These are phyloP conservation scores for Pezicula neosporulosa DNA, from an alignment of 2,329 filamentous ascomycete species.

Conservation along the genomic window DNA sequence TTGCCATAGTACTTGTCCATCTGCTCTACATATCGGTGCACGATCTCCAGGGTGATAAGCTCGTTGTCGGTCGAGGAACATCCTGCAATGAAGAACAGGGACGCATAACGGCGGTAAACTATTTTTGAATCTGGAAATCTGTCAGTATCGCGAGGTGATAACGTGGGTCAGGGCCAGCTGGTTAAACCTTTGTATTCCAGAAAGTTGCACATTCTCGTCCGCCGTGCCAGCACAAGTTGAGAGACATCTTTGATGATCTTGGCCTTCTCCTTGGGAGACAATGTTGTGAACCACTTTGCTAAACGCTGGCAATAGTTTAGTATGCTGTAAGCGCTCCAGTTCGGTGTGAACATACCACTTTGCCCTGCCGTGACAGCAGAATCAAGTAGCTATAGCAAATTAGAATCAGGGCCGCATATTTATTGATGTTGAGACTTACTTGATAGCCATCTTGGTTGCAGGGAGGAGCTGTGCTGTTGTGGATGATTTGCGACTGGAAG, in stretches of 20 bases:
- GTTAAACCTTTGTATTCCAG: conserved; percentile 91
- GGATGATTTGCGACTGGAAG: conserved; percentile 3
- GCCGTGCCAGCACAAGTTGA: conserved; percentile 89
- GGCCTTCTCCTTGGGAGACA: conserved; percentile 97
- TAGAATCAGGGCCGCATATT: conserved; percentile 5
- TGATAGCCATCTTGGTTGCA: conserved; percentile 43
- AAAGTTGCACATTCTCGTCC: conserved; percentile 99
- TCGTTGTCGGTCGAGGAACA: conserved; percentile 98
- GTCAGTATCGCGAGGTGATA: conserved; percentile 10
- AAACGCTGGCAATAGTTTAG: conserved; percentile 64
- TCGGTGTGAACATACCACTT: conserved; percentile 72
- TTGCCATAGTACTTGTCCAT: conserved; percentile 99
- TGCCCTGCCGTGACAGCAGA: conserved; percentile 94
- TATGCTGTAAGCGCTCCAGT: conserved; percentile 6
- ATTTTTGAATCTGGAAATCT: conserved; percentile 81
- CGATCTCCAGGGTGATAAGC: conserved; percentile 95
- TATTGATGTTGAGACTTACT: conserved; percentile 34
- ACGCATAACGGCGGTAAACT: conserved; percentile 97
- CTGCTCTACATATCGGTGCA: conserved; percentile 98
- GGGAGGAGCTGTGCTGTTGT: conserved; percentile 1
- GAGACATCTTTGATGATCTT: conserved; percentile 99
- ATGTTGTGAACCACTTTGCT: conserved; percentile 98
- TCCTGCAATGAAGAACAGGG: conserved; percentile 98
- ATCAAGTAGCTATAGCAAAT: conserved; percentile 76
- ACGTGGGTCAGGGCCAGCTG: neutral